Base-by-base conservation (phyloP, 305 asterid genomes). In the Fraxinus sp. region DNA sequence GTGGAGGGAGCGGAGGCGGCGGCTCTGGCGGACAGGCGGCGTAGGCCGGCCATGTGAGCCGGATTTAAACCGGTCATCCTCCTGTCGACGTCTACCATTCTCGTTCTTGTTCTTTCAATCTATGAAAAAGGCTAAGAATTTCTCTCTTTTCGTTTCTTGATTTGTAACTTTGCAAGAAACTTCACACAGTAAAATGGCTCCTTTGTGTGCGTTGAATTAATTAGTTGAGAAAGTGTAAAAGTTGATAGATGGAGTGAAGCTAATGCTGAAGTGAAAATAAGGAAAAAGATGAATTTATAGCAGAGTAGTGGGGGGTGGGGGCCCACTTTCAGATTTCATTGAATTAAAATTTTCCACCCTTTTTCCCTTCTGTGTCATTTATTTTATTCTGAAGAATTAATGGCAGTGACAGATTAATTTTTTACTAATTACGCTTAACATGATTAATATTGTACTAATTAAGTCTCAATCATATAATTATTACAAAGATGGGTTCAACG, bases 31-130 rank as follows among this genome's bases (percentile, higher is more conserved):
- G 98, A 95, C 80, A 95, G 92, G 28, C 99, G 98, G 80, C 97
- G 97, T 78, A 94, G 97, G 10, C 98, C 99, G 71, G 98, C 99
- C 0, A 92, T 76, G 41, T 94, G 99, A 32, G 94, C 95, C 82
- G 96, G 95, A 72, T 94, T 94, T 28, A 94, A 86, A 44, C 98
- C 97, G 80, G 92, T 68, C 98, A 94, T 95, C 76, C 98, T 90
- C 90, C 97, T 90, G 90, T 95, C 99, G 4, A 95, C 99, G 86
- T 95, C 99, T 18, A 95, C 99, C 99, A 95, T 95, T 83, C n/a
- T 79, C n/a, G 20, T 22, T 52, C 16, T 9, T 5, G 64, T 37
- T 7, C 30, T 59, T 59, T 2, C 70, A 59, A 7, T n/a, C 14
- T 1, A 76, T 24, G 35, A 33, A 39, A 66, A 35, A 76, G 7